Evolutionary conservation across 2,329 filamentous ascomycete species (phyloP), one percentile per base, ranked within the genome.

Genomic region (Penicillium sp.): DNA sequence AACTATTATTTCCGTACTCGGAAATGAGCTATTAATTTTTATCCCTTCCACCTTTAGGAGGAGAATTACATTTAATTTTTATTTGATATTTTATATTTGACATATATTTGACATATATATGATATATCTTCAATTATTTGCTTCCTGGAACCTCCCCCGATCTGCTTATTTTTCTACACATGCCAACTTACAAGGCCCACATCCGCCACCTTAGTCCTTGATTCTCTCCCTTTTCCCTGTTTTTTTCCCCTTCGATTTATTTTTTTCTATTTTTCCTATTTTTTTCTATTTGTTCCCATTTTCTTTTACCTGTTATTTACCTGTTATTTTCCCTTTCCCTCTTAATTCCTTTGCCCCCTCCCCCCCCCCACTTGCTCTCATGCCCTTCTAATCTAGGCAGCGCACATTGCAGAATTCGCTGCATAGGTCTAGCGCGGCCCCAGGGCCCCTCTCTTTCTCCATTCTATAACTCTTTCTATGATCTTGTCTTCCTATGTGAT

Each of bases 171-270:
- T 26, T 10, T 20, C 5, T 18, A 7, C 29, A 58, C 55, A 60
- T 61, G 55, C 59, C 60, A 60, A 55, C 10, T n/a, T 47, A 4
- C n/a, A 4, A 14, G 46, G 46, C 46, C 46, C 34, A 49, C 46
- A 49, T 39, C 46, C 55, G 53, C 55, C 49, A 52, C 49, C 3
- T 52, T 38, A 38, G 16, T 16, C 49, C 43, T 40, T 37, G 49
- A 52, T 49, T 43, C 22, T 57, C 32, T 55, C 26, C 20, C n/a
- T 37, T 24, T 46, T 46, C 24, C 34, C 9, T n/a, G 22, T 44
- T 46, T 39, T 50, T 54, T 42, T 55, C 24, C 45, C 14, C 9
- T 26, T 26, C 2, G 24, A 26, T 8, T 44, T 29, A 32, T 22
- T 47, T 47, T 42, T 55, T 40, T 20, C 37, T 35, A 16, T 24